These are phyloP conservation scores for Leucocoprinus sp. DNA, from an alignment of 768 basidiomycete genomes.

Conservation along the genomic window DNA sequence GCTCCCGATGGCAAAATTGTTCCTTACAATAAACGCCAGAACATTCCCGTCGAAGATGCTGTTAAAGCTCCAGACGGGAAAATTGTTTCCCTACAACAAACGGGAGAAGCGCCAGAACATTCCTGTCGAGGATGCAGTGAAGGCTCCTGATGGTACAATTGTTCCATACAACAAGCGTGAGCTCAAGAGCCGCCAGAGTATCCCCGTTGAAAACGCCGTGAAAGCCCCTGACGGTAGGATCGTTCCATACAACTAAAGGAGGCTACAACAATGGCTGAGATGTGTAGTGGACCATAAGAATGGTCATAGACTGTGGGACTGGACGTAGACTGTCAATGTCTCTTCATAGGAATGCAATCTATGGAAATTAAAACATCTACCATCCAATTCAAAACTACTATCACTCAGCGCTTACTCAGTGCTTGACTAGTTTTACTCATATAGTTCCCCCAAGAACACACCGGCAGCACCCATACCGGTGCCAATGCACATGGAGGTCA, in stretches of 20 bases:
- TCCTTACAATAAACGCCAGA: conserved; percentile 14
- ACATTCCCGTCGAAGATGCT: conserved; percentile 18
- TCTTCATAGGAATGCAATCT: conserved; percentile 7
- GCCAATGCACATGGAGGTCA: conserved; percentile 88
- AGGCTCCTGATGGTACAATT: conserved; percentile 21
- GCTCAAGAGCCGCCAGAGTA: conserved; percentile 17
- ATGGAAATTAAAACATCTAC: conserved; percentile 4
- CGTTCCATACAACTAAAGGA: conserved; percentile 20
- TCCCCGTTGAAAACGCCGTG: conserved; percentile 21
- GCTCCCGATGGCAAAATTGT: conserved; percentile 22
- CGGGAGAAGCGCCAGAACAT: conserved; percentile 23
- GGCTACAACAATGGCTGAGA: background rate
- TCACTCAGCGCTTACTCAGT: background rate
- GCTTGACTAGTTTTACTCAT: conserved; percentile 29
- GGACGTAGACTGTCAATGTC: conserved; percentile 7
- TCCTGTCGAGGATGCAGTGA: conserved; percentile 22
- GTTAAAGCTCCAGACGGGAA: conserved; percentile 18
- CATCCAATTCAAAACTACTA: background rate
- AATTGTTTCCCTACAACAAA: conserved; percentile 38
- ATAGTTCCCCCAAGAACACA: conserved; percentile 62
- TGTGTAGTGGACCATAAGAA: background rate
- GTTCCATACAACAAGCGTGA: conserved; percentile 16
- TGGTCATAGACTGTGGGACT: conserved; percentile 4
- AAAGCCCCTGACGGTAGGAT: conserved; percentile 22
- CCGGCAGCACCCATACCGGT: conserved; percentile 90